Evolutionary conservation across 805 yeast species (phyloP).

Genomic region (Torulaspora delbrueckii): DNA sequence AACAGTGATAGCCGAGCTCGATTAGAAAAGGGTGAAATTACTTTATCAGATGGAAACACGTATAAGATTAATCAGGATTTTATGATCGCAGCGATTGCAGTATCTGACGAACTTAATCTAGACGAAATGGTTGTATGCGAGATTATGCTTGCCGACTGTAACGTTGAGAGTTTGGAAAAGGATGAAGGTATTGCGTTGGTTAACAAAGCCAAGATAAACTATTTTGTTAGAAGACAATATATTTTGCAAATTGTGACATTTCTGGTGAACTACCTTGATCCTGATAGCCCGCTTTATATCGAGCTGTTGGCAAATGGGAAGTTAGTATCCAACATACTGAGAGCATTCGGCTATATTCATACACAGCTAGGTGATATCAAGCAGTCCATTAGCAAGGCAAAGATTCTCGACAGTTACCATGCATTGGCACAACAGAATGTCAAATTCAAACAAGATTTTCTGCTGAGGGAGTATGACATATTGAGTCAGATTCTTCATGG

Average conservation of each 20-base stretch:
- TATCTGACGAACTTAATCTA: constrained; percentile 62
- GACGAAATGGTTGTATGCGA: constrained; percentile 79
- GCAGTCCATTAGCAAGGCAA: constrained; percentile 46
- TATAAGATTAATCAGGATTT: constrained; percentile 64
- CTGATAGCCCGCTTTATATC: constrained; percentile 15
- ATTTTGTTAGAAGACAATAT: constrained; percentile 63
- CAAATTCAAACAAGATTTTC: constrained; percentile 55
- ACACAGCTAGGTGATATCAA: constrained; percentile 49
- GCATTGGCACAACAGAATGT: constrained; percentile 45
- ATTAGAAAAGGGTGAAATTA: constrained; percentile 44
- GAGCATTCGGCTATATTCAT: constrained; percentile 57
- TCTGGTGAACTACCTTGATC: constrained; percentile 28
- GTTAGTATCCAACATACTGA: constrained; percentile 43
- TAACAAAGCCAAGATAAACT: constrained; percentile 64
- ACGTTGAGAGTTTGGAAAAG: constrained; percentile 9
- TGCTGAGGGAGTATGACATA: constrained; percentile 63
- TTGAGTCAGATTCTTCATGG: constrained; percentile 63
- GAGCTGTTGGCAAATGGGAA: constrained; percentile 16
- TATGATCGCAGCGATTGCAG: constrained; percentile 49
- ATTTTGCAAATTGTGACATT: constrained; percentile 62
- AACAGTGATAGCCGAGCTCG: constrained; percentile 44
- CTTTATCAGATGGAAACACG: constrained; percentile 43
- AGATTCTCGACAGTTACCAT: constrained; percentile 49
- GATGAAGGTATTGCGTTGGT: constrained; percentile 33
- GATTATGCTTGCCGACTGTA: constrained; percentile 43